phyloP scores from a whole-genome alignment of 768 basidiomycete species.

The Naematelia aurantialba region DNA sequence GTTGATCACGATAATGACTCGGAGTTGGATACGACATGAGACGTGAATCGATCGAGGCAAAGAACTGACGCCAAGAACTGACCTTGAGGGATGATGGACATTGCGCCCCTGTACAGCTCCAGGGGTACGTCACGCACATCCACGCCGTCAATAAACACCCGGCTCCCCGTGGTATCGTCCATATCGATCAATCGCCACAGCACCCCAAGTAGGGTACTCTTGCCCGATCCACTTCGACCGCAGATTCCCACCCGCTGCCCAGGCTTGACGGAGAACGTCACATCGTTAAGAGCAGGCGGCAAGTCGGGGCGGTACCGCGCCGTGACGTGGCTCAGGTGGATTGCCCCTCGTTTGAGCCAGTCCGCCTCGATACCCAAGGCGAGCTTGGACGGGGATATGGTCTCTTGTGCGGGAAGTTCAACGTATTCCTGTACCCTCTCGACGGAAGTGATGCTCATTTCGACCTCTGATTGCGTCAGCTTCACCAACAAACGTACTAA shows the following conservation, averaged over 20 bases:
- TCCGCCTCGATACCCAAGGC: background rate
- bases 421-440: constrained; percentile 32
- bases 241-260: constrained; percentile 31
- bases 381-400: background rate
- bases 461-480: constrained; percentile 19
- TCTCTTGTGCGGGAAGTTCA: constrained; percentile 21
- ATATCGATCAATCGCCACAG: constrained; percentile 29
- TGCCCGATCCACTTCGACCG: constrained; percentile 33
- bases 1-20: no score
- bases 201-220: constrained; percentile 24
- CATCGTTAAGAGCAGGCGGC: constrained; percentile 14
- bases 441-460: constrained; percentile 27
- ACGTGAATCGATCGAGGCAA: no score
- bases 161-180: constrained; percentile 4
- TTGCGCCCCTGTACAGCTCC: constrained; percentile 11
- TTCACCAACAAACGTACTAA: no score
- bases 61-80: constrained; percentile 3
- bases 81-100: constrained; percentile 21
- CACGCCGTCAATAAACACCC: constrained; percentile 22
- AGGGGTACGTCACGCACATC: constrained; percentile 19
- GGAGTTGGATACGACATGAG: no score
- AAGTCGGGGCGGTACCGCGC: constrained; percentile 20
- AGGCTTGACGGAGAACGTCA: constrained; percentile 16
- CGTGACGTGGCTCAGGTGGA: constrained; percentile 14
- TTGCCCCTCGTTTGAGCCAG: constrained; percentile 20